Evolutionary conservation across 495 filamentous ascomycete genomes (phyloP).

Genomic region (Penicillium ochrochloron): DNA sequence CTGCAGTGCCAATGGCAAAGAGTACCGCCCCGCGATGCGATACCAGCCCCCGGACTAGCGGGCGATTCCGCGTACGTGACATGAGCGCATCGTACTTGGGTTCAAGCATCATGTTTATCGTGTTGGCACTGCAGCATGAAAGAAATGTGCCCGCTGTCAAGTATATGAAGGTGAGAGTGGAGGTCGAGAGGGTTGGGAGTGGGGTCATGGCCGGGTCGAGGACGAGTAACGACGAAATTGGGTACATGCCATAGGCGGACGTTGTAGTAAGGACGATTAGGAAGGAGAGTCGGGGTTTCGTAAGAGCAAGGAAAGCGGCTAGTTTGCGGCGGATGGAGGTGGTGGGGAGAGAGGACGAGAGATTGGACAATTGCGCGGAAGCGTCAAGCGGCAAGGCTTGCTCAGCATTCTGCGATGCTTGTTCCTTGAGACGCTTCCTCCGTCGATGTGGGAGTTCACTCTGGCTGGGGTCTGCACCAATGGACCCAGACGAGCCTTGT

Average conservation of each 20-base stretch:
- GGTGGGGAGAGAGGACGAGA: conserved; percentile 69
- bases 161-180: conserved; percentile 87
- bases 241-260: conserved; percentile 90
- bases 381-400: conserved; percentile 74
- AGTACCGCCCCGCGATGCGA: conserved; percentile 72
- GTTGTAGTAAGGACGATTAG: conserved; percentile 91
- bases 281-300: conserved; percentile 92
- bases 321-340: conserved; percentile 74
- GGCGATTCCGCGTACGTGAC: conserved; percentile 86
- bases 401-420: conserved; percentile 35
- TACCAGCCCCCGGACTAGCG: conserved; percentile 83
- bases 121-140: conserved; percentile 84
- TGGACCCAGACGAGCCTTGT: conserved; percentile 20
- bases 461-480: conserved; percentile 27
- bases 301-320: conserved; percentile 87
- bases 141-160: conserved; percentile 88
- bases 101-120: conserved; percentile 97
- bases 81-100: conserved; percentile 89
- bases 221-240: conserved; percentile 62
- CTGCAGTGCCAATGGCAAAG: conserved; percentile 76
- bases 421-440: conserved; percentile 55
- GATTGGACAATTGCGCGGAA: conserved; percentile 74
- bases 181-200: conserved; percentile 84
- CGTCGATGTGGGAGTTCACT: conserved; percentile 54
- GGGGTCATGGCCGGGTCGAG: conserved; percentile 66